Evolutionary conservation across 345 rosid genomes (phyloP).

Genomic region (Gossypium turneri): DNA sequence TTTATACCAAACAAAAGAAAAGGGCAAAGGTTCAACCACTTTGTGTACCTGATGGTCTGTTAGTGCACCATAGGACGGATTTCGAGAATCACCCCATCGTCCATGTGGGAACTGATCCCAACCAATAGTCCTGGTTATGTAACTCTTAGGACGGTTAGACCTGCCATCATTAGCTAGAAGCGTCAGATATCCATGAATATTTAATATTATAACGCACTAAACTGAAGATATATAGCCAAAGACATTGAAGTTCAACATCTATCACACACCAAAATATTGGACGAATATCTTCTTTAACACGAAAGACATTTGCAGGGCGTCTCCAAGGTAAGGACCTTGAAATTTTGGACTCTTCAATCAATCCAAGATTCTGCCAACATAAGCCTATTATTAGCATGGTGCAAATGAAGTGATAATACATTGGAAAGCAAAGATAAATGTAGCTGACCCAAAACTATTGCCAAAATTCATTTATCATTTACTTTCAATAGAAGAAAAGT

Average conservation of each 20-base stretch:
- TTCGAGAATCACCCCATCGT: conserved; percentile 87
- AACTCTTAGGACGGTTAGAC: conserved; percentile 99
- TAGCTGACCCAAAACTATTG: background rate
- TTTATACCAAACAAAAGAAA: background rate
- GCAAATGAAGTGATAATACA: background rate
- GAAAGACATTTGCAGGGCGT: conserved; percentile 83
- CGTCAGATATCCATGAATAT: conserved; percentile 14
- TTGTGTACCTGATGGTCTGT: conserved; percentile 72
- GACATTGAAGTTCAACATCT: background rate
- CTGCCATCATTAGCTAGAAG: conserved; percentile 36
- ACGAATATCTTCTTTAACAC: conserved; percentile 88
- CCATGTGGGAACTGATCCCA: conserved; percentile 95
- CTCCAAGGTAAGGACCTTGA: conserved; percentile 87
- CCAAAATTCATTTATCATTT: background rate
- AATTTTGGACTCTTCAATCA: conserved; percentile 87
- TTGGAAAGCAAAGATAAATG: background rate
- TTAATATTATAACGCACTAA: background rate
- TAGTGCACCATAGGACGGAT: conserved; percentile 83
- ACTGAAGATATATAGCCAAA: background rate
- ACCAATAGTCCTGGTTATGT: conserved; percentile 74
- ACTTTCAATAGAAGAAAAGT: background rate
- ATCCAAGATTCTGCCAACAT: conserved; percentile 74
- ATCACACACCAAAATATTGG: conserved; percentile 86
- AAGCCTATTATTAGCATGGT: conserved; percentile 28
- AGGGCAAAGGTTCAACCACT: background rate